Evolutionary conservation across 169 alveolate genomes (phyloP).

Genomic region (Eimeria praecox): DNA sequence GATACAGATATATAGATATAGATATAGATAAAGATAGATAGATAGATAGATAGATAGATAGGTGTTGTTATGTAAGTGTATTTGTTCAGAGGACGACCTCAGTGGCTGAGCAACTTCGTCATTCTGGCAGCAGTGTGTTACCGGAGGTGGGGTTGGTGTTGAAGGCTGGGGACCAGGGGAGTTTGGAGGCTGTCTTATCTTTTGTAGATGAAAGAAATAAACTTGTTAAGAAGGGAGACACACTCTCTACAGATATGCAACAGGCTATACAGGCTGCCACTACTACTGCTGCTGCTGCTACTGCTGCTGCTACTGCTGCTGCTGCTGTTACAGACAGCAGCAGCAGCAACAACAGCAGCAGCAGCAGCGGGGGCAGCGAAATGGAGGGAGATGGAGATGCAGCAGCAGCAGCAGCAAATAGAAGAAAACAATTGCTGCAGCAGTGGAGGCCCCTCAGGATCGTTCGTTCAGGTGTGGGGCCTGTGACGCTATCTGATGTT

Average conservation of each 20-base stretch:
- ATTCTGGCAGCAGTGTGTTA: background rate
- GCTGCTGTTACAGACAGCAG: too few relatives aligned
- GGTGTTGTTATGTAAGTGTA: too few relatives aligned
- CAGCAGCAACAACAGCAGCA: background rate
- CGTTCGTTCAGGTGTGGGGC: conserved; percentile 64
- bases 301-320: background rate
- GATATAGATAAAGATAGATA: too few relatives aligned
- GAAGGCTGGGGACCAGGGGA: conserved; percentile 75
- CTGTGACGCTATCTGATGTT: conserved; percentile 49
- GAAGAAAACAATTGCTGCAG: background rate
- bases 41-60: too few relatives aligned
- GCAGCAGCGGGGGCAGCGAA: background rate
- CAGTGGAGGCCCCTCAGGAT: conserved; percentile 67
- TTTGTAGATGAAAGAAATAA: conserved; percentile 20
- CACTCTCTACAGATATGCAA: background rate
- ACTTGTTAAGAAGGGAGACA: background rate
- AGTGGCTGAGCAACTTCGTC: background rate
- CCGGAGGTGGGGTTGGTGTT: conserved; percentile 53
- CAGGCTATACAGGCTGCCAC: conserved; percentile 3
- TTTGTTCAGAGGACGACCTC: background rate
- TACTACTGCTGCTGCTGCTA: background rate
- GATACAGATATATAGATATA: too few relatives aligned
- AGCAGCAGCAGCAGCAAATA: too few relatives aligned
- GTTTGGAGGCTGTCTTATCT: conserved; percentile 63
- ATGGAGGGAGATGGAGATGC: background rate